These are phyloP conservation scores for Pseudogymnoascus sp. DNA, from an alignment of 2,329 filamentous ascomycete species.

Conservation along the genomic window DNA sequence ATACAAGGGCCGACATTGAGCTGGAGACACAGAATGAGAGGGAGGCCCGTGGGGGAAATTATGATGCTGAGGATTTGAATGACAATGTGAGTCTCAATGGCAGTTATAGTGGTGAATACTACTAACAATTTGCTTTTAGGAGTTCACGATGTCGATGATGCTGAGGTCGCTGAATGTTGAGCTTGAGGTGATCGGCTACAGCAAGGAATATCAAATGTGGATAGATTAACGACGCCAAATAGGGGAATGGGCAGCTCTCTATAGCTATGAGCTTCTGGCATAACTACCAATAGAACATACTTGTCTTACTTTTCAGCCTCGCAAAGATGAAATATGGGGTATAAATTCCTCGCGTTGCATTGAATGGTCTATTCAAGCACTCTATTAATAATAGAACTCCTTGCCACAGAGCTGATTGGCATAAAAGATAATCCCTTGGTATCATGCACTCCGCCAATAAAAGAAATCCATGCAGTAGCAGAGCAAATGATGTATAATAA, in stretches of 20 bases:
- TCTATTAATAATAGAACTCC: not conserved
- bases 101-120: not conserved
- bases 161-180: conserved; percentile 56
- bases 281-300: not conserved
- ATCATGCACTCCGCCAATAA: not conserved
- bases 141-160: conserved; percentile 64
- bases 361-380: not conserved
- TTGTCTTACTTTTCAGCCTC: not conserved
- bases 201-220: conserved; percentile 49
- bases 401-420: not conserved
- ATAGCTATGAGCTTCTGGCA: not conserved
- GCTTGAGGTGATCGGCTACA: conserved; percentile 53
- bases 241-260: not conserved
- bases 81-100: conserved; percentile 33
- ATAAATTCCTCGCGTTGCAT: not conserved
- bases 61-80: conserved; percentile 28
- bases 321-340: not conserved
- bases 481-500: not conserved
- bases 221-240: conserved; percentile 32
- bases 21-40: conserved; percentile 29
- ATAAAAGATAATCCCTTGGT: not conserved
- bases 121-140: conserved; percentile 30
- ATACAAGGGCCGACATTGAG: conserved; percentile 24
- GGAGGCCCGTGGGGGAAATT: conserved; percentile 25
- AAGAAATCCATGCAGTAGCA: not conserved